Evolutionary conservation across 169 alveolate genomes (phyloP), one percentile per base, ranked within the genome.

Genomic region (Theileria orientalis): DNA sequence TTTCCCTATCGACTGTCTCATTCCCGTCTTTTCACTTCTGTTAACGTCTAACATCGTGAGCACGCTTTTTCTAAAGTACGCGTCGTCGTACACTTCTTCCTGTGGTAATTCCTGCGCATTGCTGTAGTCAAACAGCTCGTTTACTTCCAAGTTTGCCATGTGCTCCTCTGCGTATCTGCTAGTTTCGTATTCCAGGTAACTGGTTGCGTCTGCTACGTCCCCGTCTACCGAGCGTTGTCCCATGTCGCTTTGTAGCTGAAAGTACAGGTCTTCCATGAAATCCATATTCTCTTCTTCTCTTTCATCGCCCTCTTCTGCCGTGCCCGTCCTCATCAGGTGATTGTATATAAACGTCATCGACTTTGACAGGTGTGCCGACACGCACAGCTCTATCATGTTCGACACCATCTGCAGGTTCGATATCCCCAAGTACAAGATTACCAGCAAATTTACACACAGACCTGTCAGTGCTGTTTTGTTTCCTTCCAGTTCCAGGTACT

Each of bases 1-100:
- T 23, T 63, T 63, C 7, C 42, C 60, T 25, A 63, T 63, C 25
- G 72, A 61, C 6, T 14, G 32, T 37, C 21, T 44, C 25, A 47
- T 19, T 61, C n/a, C 25, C 1, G 5, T 27, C 29, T 63, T 63
- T 21, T 63, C 33, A 23, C 21, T 21, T 16, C 35, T 51, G 35
- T 32, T 63, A 32, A 44, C 42, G 13, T 21, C 37, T 16, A 47
- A 14, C 25, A 63, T n/a, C 19, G 19, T 47, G 2, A 63, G 19
- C 3, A 42, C n/a, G 21, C 32, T 63, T 27, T 27, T 63, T 14
- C 35, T 47, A 27, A 44, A 21, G 6, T 63, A 44, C 35, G 23
- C 21, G 35, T 47, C 72, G 0, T 47, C 56, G 23, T 7, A 37
- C 16, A 9, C 5, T 37, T 37, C 44, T 7, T 7, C 44, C 9